Percentiles rank a stretch among this genome's conserved stretches.
phyloP scores from a whole-genome alignment of 2,329 filamentous ascomycete genomes.

The Aschersonia sp. region DNA sequence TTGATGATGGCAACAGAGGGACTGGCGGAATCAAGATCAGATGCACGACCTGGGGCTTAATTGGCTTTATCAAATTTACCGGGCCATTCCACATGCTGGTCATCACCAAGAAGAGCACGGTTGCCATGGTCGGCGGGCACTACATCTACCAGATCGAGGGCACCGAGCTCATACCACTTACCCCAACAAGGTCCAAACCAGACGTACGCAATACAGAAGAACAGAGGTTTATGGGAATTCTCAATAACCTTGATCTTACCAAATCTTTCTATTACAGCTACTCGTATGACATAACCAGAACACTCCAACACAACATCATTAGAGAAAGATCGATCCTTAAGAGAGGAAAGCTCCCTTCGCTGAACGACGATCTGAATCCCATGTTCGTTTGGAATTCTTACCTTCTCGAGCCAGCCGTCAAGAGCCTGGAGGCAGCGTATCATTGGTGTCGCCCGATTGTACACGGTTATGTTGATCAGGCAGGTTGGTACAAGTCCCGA shows the following conservation, averaged over 20 bases:
- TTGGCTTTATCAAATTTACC: constrained; percentile 93
- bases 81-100: constrained; percentile 94
- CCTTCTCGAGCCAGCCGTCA: constrained; percentile 60
- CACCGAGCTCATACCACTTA: constrained; percentile 81
- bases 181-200: constrained; percentile 59
- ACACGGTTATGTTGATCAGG: constrained; percentile 91
- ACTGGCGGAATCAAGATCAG: constrained; percentile 82
- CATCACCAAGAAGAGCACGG: constrained; percentile 89
- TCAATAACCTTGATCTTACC: constrained; percentile 82
- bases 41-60: constrained; percentile 81
- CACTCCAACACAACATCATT: constrained; percentile 82
- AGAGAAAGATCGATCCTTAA: constrained; percentile 59
- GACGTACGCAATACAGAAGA: constrained; percentile 76
- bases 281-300: constrained; percentile 88
- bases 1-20: constrained; percentile 86
- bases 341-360: constrained; percentile 43
- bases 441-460: constrained; percentile 96
- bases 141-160: constrained; percentile 92
- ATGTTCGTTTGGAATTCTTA: constrained; percentile 99
- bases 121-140: constrained; percentile 90
- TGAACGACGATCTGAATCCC: constrained; percentile 58
- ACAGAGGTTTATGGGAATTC: constrained; percentile 71
- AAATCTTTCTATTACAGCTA: constrained; percentile 97
- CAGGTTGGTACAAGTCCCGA: constrained; percentile 24
- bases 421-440: constrained; percentile 62